Conservation (phyloP, 1,139 yeast genomes). For the Pneumocystis murina region DNA sequence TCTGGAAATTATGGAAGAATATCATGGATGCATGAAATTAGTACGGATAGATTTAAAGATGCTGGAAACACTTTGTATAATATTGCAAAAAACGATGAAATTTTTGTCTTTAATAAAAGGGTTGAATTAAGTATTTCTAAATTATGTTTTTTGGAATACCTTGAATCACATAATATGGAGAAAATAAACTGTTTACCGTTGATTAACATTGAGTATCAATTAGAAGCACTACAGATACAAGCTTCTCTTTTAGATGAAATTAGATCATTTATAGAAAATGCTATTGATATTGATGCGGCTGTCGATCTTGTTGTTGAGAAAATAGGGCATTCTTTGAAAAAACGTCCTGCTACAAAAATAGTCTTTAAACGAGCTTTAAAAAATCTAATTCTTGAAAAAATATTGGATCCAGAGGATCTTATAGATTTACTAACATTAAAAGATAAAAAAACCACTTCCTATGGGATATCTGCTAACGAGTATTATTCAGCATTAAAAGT, state of each 20-base stretch:
- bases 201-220: conserved; percentile 1
- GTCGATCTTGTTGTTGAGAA: conserved; percentile 5
- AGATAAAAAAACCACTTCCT: conserved; percentile 19
- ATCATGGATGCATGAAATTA: conserved; percentile 60
- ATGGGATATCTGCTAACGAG: conserved; percentile 6
- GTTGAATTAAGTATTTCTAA: conserved; percentile 61
- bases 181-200: background rate
- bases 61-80: conserved; percentile 37
- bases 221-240: background rate
- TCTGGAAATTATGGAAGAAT: conserved; percentile 39
- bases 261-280: conserved; percentile 5
- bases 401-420: conserved; percentile 34
- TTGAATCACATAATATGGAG: background rate
- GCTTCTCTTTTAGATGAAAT: conserved; percentile 4
- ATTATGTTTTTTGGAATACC: conserved; percentile 29
- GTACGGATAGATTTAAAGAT: conserved; percentile 33
- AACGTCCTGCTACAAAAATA: conserved; percentile 4
- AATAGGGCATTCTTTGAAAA: background rate
- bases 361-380: conserved; percentile 24
- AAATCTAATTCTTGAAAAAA: conserved; percentile 28
- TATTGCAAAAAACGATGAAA: conserved; percentile 31
- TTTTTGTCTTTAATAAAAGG: conserved; percentile 35
- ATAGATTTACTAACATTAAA: conserved; percentile 45
- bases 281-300: conserved; percentile 7
- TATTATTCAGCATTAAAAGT: conserved; percentile 33